Base-by-base conservation (phyloP, 2,329 filamentous ascomycete genomes). In the Orbilia brochopaga region DNA sequence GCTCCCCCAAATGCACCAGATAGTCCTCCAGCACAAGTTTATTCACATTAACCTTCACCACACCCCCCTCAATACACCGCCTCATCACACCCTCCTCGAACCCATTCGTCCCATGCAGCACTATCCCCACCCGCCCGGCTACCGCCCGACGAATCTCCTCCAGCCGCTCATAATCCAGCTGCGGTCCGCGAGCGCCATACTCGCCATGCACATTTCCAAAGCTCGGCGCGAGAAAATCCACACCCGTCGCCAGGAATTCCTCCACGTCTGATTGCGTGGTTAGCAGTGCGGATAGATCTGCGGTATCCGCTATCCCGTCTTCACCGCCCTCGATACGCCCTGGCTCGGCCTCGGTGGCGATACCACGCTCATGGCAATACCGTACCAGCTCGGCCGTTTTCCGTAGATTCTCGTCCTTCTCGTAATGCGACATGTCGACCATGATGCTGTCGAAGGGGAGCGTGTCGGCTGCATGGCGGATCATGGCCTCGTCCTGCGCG, bases 131-230 rank as follows among this genome's bases (percentile, higher is more conserved):
- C 19, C 81, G 79, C 1, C 79, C 79, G 0, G 78, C 78, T 15
- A 78, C 77, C 42, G 78, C 76, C 37, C 76, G 69, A 7, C 77
- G 77, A 51, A 79, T 82, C 17, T 75, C 78, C n/a, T 80, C 77
- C 1, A 85, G 79, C 70, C 77, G 78, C 44, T 83, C 84, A 77
- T 85, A 88, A 76, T 89, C 87, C 17, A 89, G 78, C 77, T 83
- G 81, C 23, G 87, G 85, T 0, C 88, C 88, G 15, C 85, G 80
- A 0, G 85, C 83, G 0, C 88, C 88, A 79, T 91, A 91, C 75
- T 87, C 85, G 4, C 89, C 89, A 79, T 91, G 89, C 50, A 91
- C 86, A 76, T 91, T 91, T 2, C 89, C 89, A 79, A 91, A 90
- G 0, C 88, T 88, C 0, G 89, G 89, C 1, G 89, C 89, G 13